Conservation (phyloP, 345 rosid species). For the Salix viminalis region DNA sequence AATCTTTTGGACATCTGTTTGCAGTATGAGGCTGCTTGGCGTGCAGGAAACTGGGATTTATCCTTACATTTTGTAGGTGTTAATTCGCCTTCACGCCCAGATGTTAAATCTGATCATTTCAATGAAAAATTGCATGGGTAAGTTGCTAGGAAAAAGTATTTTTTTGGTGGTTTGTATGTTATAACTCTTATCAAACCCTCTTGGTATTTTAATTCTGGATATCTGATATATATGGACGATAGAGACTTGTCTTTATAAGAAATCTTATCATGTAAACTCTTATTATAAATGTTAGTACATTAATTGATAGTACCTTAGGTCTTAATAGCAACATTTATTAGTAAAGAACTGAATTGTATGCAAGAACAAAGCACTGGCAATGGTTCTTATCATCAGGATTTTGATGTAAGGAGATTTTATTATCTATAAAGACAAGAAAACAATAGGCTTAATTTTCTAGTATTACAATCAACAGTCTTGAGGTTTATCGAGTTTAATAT, state of each 20-base stretch:
- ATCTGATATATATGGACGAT: neutral
- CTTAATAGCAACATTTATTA: too few relatives aligned
- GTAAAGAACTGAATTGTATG: too few relatives aligned
- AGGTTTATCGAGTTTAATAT: neutral
- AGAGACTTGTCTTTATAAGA: neutral
- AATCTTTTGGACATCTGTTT: conserved; percentile 11
- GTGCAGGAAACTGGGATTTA: conserved; percentile 95
- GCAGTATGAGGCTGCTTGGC: conserved; percentile 99
- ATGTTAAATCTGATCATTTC: conserved; percentile 48
- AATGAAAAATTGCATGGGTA: conserved; percentile 86
- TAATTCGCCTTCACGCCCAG: conserved; percentile 40
- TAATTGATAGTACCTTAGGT: too few relatives aligned
- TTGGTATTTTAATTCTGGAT: neutral
- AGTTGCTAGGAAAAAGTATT: conserved; percentile 5
- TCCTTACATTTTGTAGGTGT: conserved; percentile 51
- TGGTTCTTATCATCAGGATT: too few relatives aligned
- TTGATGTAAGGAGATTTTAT: too few relatives aligned
- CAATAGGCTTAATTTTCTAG: too few relatives aligned
- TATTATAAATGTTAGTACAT: too few relatives aligned
- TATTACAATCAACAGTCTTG: neutral
- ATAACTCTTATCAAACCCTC: neutral
- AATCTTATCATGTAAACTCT: neutral
- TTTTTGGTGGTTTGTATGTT: too few relatives aligned
- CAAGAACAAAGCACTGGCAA: too few relatives aligned
- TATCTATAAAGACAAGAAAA: too few relatives aligned